A percentile compares a stretch with the other conserved stretches of the same genome.
Evolutionary conservation across 2,329 filamentous ascomycete species (phyloP).

Genomic region (Colletotrichum spinosum): DNA sequence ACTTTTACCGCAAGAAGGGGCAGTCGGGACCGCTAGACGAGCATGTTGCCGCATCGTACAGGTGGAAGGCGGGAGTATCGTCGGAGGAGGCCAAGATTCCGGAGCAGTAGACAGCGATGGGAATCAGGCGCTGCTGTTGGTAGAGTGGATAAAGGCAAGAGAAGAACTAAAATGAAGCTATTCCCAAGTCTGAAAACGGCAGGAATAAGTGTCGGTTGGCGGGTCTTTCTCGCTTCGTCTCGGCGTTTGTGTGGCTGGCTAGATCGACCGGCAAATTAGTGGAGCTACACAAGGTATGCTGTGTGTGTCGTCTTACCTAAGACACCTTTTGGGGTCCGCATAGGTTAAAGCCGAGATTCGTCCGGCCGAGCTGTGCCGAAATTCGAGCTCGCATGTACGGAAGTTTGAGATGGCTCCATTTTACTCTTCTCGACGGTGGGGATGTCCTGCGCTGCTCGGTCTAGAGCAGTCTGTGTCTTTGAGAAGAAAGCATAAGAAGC

Average conservation of each 20-base stretch:
- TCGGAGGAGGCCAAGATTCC: slow-evolving; percentile 45
- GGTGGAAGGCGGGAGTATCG: slow-evolving; percentile 50
- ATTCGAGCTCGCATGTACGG: slow-evolving; percentile 34
- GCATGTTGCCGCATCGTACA: slow-evolving; percentile 64
- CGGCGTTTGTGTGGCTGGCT: neutral
- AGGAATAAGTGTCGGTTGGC: neutral
- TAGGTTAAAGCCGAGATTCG: slow-evolving; percentile 32
- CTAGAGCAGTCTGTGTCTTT: neutral
- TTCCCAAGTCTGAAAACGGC: slow-evolving; percentile 9
- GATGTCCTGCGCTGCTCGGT: slow-evolving; percentile 5
- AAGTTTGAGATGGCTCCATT: slow-evolving; percentile 30
- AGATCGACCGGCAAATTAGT: slow-evolving; percentile 3
- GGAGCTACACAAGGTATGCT: neutral
- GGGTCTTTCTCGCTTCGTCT: accelerated
- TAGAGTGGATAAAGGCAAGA: neutral
- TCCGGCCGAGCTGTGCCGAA: slow-evolving; percentile 37
- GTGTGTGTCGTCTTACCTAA: neutral
- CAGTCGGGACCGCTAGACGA: slow-evolving; percentile 62
- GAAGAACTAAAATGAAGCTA: slow-evolving; percentile 15
- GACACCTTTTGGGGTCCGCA: neutral
- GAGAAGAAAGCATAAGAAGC: neutral
- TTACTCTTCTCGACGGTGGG: slow-evolving; percentile 8
- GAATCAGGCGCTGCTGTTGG: accelerated
- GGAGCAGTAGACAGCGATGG: slow-evolving; percentile 1
- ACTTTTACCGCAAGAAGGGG: slow-evolving; percentile 64